Evolutionary conservation across 78 protist genomes (phyloP).

Genomic region (Paulinella micropora): DNA sequence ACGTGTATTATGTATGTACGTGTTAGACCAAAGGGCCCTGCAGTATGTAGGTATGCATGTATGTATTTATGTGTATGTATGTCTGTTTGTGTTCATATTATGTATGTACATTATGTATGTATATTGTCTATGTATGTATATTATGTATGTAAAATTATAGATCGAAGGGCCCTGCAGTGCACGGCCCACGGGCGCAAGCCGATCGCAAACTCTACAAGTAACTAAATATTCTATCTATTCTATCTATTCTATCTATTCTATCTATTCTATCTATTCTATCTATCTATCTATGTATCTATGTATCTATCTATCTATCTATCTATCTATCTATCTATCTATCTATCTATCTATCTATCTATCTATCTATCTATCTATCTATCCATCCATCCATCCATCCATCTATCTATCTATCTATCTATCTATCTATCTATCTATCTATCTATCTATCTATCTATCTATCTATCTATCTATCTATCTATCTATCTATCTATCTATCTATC

Average conservation of each 20-base stretch:
- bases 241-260: neutral
- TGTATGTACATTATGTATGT: neutral
- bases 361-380: neutral
- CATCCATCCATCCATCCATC: neutral
- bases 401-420: neutral
- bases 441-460: neutral
- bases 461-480: neutral
- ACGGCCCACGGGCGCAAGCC: slow-evolving; percentile 26
- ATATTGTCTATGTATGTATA: neutral
- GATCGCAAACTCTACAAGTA: too few relatives aligned
- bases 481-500: neutral
- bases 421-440: neutral
- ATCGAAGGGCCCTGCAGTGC: slow-evolving; percentile 63
- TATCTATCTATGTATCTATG: neutral
- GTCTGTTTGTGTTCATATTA: neutral
- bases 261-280: neutral
- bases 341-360: neutral
- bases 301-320: neutral
- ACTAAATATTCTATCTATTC: too few relatives aligned
- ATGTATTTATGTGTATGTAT: neutral
- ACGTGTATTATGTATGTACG: neutral
- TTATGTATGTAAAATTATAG: neutral
- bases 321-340: neutral
- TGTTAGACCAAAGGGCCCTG: neutral
- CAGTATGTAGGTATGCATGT: neutral